These are phyloP conservation scores for Penicillium lagena DNA, from an alignment of 495 filamentous ascomycete genomes.

Conservation along the genomic window DNA sequence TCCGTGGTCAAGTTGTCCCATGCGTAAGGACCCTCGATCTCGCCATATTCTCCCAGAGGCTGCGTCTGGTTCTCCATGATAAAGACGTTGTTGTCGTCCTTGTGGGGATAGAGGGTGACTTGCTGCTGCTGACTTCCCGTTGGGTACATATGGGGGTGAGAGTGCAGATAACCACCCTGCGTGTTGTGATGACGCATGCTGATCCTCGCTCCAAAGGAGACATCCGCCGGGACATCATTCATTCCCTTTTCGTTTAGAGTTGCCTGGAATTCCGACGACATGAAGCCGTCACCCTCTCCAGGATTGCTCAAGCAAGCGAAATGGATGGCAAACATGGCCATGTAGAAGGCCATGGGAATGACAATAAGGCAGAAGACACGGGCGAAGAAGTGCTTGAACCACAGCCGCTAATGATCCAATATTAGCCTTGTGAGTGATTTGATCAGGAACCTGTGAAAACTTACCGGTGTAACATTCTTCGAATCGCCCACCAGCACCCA, in stretches of 20 bases:
- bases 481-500: conserved; percentile 91
- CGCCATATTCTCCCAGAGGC: conserved; percentile 69
- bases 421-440: conserved; percentile 4
- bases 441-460: conserved; percentile 6
- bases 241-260: conserved; percentile 94
- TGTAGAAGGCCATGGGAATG: conserved; percentile 84
- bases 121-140: conserved; percentile 97
- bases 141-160: conserved; percentile 95
- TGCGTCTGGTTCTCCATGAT: conserved; percentile 93
- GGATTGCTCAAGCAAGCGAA: conserved; percentile 90
- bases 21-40: conserved; percentile 70
- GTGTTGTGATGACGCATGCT: conserved; percentile 90
- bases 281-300: conserved; percentile 96
- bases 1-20: conserved; percentile 71
- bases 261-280: conserved; percentile 98
- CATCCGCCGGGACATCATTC: conserved; percentile 89
- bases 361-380: conserved; percentile 88
- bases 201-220: conserved; percentile 81
- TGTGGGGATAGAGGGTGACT: conserved; percentile 96
- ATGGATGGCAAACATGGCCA: conserved; percentile 93
- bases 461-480: conserved; percentile 70
- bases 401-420: conserved; percentile 53
- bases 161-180: conserved; percentile 95
- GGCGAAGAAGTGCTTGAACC: conserved; percentile 93
- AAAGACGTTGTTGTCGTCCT: conserved; percentile 97